These are phyloP conservation scores for Linnemannia zychae DNA, from an alignment of 192 early-diverging fungal species.

Conservation along the genomic window DNA sequence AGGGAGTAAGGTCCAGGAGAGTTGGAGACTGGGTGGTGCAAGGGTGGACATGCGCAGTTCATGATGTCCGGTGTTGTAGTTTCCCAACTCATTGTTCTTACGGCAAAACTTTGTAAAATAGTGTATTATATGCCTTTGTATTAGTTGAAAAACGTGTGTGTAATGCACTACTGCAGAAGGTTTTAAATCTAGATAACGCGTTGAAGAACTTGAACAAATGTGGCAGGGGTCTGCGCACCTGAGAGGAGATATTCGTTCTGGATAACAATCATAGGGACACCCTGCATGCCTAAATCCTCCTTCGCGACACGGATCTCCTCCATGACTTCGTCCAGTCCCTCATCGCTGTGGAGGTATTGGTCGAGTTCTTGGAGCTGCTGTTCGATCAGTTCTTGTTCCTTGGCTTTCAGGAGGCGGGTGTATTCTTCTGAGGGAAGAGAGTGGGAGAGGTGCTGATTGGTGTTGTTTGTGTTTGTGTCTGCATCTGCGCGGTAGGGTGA, in stretches of 20 bases:
- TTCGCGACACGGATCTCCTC: slow-evolving; percentile 22
- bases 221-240: slow-evolving; percentile 17
- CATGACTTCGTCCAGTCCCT: slow-evolving; percentile 22
- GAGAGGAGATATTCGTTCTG: slow-evolving; percentile 35
- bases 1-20: neutral
- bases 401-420: neutral
- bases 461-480: neutral
- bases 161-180: too few relatives aligned
- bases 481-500: neutral
- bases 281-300: slow-evolving; percentile 24
- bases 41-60: too few relatives aligned
- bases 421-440: neutral
- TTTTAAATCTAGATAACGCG: slow-evolving; percentile 16
- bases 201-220: slow-evolving; percentile 34
- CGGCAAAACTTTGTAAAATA: too few relatives aligned
- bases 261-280: slow-evolving; percentile 28
- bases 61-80: too few relatives aligned
- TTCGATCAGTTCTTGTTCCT: neutral
- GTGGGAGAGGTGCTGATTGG: neutral
- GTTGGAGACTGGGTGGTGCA: neutral
- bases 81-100: too few relatives aligned
- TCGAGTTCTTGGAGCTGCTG: slow-evolving; percentile 13
- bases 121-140: too few relatives aligned
- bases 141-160: neutral
- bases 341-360: slow-evolving; percentile 19